phyloP scores from a whole-genome alignment of 257 asterid species.

The Solanum pennellii region DNA sequence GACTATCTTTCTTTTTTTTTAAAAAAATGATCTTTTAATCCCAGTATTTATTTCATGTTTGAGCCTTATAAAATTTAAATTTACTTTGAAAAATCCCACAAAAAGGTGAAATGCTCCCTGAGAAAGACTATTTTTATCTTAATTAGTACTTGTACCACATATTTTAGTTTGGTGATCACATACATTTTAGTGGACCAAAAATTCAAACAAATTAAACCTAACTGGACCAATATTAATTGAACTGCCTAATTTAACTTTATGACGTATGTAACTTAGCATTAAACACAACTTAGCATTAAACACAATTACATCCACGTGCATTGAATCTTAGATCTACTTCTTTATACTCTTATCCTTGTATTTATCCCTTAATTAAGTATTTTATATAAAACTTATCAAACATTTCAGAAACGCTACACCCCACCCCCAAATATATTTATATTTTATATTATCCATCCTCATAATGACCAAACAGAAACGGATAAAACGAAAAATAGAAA shows the following conservation, averaged over 20 bases:
- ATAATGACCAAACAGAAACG: no score
- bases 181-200: not conserved
- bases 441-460: no score
- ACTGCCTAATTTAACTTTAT: not conserved
- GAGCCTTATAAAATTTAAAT: no score
- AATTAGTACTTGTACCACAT: no score
- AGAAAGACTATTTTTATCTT: not conserved
- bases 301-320: not conserved
- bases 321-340: not conserved
- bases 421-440: not conserved
- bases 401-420: not conserved
- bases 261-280: not conserved
- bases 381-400: not conserved
- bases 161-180: not conserved
- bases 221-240: not conserved
- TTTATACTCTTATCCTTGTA: not conserved
- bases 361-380: not conserved
- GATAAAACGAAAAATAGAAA: no score
- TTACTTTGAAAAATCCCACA: no score
- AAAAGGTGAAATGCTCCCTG: accelerated
- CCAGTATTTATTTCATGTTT: accelerated
- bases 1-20: not conserved
- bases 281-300: not conserved
- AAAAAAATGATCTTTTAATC: no score
- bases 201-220: not conserved